Percentiles rank a stretch among this genome's conserved stretches.
phyloP scores from a whole-genome alignment of 331 rosid genomes.

The Rhamnella rubrinervis region DNA sequence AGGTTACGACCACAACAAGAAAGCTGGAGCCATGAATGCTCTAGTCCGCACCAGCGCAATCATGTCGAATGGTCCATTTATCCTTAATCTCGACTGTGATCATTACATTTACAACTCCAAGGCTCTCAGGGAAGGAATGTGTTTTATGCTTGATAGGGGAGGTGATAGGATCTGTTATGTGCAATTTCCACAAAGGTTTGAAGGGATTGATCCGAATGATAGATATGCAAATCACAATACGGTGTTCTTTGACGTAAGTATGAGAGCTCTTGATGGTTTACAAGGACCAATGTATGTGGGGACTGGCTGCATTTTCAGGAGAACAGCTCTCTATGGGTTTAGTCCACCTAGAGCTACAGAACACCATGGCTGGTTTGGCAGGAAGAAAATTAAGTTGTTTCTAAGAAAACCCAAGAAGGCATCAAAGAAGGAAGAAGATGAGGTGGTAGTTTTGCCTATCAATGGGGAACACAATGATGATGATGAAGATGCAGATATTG shows the following conservation, averaged over 20 bases:
- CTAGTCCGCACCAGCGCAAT: constrained; percentile 83
- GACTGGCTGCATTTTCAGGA: constrained; percentile 79
- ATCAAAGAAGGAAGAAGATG: constrained; percentile 62
- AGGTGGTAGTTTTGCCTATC: constrained; percentile 44
- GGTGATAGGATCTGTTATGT: constrained; percentile 84
- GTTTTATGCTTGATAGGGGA: constrained; percentile 88
- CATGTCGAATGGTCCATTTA: constrained; percentile 87
- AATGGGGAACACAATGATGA: constrained; percentile 33
- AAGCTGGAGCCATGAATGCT: constrained; percentile 92
- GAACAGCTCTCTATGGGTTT: constrained; percentile 82
- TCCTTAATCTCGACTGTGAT: constrained; percentile 85
- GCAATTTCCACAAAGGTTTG: constrained; percentile 85
- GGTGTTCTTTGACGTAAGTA: constrained; percentile 82
- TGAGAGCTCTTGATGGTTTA: constrained; percentile 87
- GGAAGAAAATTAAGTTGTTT: constrained; percentile 56
- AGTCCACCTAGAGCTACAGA: constrained; percentile 87
- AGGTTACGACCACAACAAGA: constrained; percentile 82
- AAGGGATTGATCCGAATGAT: constrained; percentile 80
- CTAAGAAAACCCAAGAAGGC: constrained; percentile 44
- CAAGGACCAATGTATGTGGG: constrained; percentile 95
- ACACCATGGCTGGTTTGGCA: constrained; percentile 76
- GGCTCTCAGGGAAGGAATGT: constrained; percentile 86
- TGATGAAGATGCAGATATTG: constrained; percentile 80
- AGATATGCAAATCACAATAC: constrained; percentile 87
- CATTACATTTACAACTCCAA: constrained; percentile 75